Percentiles rank a stretch among this genome's conserved stretches.
These are phyloP conservation scores for Colletotrichum theobromicola DNA, from an alignment of 2,329 filamentous ascomycete species.

Conservation along the genomic window DNA sequence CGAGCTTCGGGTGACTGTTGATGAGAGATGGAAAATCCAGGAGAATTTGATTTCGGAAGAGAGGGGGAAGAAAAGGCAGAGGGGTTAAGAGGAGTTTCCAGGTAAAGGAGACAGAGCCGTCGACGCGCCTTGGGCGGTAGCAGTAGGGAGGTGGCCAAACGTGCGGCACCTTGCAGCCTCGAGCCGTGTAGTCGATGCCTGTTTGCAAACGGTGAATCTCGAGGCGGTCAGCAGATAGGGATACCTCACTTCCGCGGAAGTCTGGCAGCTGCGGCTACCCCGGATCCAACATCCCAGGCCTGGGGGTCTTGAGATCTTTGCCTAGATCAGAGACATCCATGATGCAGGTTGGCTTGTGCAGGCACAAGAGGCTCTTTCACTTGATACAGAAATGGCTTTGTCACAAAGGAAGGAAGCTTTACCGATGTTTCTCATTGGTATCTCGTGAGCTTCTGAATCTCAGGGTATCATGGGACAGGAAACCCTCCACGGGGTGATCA, in stretches of 20 bases:
- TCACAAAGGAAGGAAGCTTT: not conserved
- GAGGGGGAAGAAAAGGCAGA: not conserved
- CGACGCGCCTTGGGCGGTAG: not conserved
- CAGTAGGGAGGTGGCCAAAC: no score
- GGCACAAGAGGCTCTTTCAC: no score
- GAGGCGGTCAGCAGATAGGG: not conserved
- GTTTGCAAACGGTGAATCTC: not conserved
- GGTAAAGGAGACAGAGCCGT: not conserved
- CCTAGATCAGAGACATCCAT: not conserved
- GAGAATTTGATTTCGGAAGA: rapidly evolving
- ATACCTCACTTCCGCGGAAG: rapidly evolving
- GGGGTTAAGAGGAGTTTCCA: not conserved
- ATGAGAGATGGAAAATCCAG: not conserved
- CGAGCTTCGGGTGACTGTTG: rapidly evolving
- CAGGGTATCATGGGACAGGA: rapidly evolving
- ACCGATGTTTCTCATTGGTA: not conserved
- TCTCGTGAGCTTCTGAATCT: rapidly evolving
- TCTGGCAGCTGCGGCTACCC: not conserved
- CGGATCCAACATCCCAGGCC: rapidly evolving
- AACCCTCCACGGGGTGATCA: not conserved
- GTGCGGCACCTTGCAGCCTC: not conserved
- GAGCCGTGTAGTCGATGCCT: not conserved
- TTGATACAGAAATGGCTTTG: rapidly evolving
- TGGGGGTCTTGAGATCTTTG: not conserved
- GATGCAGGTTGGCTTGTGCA: not conserved